Conservation (phyloP, 1,284 basidiomycete species). For the Moesziomyces antarcticus region DNA sequence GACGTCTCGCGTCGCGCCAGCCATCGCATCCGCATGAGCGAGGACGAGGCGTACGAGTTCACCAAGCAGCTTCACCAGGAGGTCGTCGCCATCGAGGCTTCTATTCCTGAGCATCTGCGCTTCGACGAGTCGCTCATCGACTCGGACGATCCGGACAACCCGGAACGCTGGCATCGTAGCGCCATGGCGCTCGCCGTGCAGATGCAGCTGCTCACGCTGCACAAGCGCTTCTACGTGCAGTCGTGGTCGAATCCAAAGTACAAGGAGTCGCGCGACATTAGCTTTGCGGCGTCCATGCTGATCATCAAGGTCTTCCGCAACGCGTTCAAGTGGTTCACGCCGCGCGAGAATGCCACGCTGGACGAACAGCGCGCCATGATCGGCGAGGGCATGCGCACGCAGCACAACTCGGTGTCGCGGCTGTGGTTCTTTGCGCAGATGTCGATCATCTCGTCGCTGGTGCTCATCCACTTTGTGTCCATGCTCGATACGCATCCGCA, state of each 20-base stretch:
- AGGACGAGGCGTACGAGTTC: slow-evolving; percentile 49
- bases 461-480: slow-evolving; percentile 58
- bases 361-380: slow-evolving; percentile 44
- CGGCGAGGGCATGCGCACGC: slow-evolving; percentile 42
- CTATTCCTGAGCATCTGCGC: slow-evolving; percentile 41
- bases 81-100: slow-evolving; percentile 39
- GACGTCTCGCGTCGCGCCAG: slow-evolving; percentile 50
- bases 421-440: slow-evolving; percentile 60
- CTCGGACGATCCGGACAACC: slow-evolving; percentile 24
- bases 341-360: slow-evolving; percentile 34
- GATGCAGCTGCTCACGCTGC: slow-evolving; percentile 40
- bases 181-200: slow-evolving; percentile 35
- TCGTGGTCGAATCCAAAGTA: slow-evolving; percentile 57
- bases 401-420: slow-evolving; percentile 39
- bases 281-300: slow-evolving; percentile 50
- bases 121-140: slow-evolving; percentile 50
- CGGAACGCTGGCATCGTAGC: slow-evolving; percentile 30
- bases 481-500: slow-evolving; percentile 56
- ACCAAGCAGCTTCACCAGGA: slow-evolving; percentile 56
- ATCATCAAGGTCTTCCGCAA: slow-evolving; percentile 58
- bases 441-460: slow-evolving; percentile 52
- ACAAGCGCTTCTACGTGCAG: slow-evolving; percentile 62
- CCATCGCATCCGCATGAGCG: slow-evolving; percentile 44
- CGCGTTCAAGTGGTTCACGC: slow-evolving; percentile 55
- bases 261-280: slow-evolving; percentile 56